Evolutionary conservation across 2,329 filamentous ascomycete genomes (phyloP).

Genomic region (Alternaria sp.): DNA sequence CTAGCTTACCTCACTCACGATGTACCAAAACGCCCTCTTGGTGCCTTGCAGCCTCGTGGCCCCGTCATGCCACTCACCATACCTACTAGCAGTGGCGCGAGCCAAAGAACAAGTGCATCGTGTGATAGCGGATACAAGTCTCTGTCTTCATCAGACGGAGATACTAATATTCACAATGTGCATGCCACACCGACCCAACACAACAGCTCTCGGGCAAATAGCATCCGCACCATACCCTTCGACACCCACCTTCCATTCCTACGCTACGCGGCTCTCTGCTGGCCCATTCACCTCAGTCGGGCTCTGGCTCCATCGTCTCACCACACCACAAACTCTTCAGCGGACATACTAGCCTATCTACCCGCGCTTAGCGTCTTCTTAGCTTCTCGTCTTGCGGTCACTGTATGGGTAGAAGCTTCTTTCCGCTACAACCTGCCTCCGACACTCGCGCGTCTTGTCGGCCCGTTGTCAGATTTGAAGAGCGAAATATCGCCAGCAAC

Average conservation of each 20-base stretch:
- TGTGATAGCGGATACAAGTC: slow-evolving; percentile 46
- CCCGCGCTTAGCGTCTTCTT: slow-evolving; percentile 36
- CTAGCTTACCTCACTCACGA: slow-evolving; percentile 40
- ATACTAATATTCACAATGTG: slow-evolving; percentile 13
- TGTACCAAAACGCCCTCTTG: slow-evolving; percentile 38
- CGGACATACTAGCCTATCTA: slow-evolving; percentile 28
- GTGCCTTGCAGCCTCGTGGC: slow-evolving; percentile 21
- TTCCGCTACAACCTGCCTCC: slow-evolving; percentile 42
- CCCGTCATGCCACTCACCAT: slow-evolving; percentile 12
- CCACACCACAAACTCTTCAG: neutral
- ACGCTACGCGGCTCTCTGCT: slow-evolving; percentile 42
- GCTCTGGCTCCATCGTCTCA: slow-evolving; percentile 23
- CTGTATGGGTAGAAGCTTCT: slow-evolving; percentile 45
- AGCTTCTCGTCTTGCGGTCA: slow-evolving; percentile 35
- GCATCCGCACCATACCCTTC: slow-evolving; percentile 26
- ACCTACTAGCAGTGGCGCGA: slow-evolving; percentile 31
- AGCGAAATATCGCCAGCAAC: slow-evolving; percentile 32
- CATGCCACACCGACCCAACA: neutral
- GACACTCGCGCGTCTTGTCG: slow-evolving; percentile 40
- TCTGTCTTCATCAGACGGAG: slow-evolving; percentile 35
- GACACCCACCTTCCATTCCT: slow-evolving; percentile 41
- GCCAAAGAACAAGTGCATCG: slow-evolving; percentile 35
- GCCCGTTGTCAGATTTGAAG: slow-evolving; percentile 32
- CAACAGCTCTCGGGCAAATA: slow-evolving; percentile 9
- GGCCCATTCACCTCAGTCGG: slow-evolving; percentile 44